These are phyloP conservation scores for Ogataea paraovalis DNA, from an alignment of 805 yeast genomes.

Conservation along the genomic window DNA sequence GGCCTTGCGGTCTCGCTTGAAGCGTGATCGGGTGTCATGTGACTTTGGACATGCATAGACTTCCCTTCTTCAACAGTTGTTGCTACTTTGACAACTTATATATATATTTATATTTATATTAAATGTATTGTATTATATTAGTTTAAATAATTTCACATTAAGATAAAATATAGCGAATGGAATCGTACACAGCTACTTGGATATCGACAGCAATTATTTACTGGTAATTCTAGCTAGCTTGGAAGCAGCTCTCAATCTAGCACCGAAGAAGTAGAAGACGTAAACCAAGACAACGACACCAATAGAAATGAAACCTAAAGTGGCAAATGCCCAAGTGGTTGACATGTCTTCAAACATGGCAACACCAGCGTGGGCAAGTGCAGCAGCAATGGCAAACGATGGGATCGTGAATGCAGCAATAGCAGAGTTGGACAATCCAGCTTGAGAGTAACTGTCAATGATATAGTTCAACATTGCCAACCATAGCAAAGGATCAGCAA, in stretches of 20 bases:
- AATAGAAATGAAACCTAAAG: conserved; percentile 31
- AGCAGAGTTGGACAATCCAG: conserved; percentile 32
- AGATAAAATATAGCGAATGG: background rate
- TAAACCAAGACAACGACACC: conserved; percentile 32
- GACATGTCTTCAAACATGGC: conserved; percentile 36
- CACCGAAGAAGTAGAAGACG: conserved; percentile 33
- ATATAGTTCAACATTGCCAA: conserved; percentile 34
- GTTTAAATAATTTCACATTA: background rate
- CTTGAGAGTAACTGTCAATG: conserved; percentile 32
- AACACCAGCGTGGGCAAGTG: conserved; percentile 35
- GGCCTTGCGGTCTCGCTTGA: too few species aligned
- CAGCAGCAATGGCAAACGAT: conserved; percentile 34
- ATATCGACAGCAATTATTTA: background rate
- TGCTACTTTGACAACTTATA: too few species aligned
- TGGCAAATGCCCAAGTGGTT: conserved; percentile 34
- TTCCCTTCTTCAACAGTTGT: too few species aligned
- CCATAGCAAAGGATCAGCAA: conserved; percentile 34
- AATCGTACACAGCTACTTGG: too few species aligned
- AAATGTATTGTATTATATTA: too few species aligned
- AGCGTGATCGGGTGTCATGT: too few species aligned
- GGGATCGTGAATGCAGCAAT: conserved; percentile 36
- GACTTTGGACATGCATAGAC: too few species aligned
- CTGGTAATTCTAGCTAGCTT: conserved; percentile 23
- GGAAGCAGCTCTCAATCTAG: conserved; percentile 28
- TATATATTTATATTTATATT: too few species aligned